phyloP scores from a whole-genome alignment of 495 filamentous ascomycete genomes.

The Oleoguttula mirabilis region DNA sequence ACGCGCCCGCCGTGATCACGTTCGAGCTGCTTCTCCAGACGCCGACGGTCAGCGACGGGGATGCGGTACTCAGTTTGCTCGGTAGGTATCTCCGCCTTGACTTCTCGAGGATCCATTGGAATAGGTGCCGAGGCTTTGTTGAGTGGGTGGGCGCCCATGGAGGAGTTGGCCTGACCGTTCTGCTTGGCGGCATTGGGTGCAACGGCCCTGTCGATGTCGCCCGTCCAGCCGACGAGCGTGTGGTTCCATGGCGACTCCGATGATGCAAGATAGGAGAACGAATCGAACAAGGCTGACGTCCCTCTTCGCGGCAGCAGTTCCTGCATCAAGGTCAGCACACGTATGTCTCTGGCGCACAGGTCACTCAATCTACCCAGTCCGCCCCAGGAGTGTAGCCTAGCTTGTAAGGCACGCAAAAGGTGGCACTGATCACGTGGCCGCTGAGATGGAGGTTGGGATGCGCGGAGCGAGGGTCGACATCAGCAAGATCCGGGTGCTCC shows the following conservation, averaged over 20 bases:
- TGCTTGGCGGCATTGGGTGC: not conserved
- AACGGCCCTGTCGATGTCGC: constrained; percentile 55
- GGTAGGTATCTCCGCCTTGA: constrained; percentile 11
- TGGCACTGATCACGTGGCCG: constrained; percentile 74
- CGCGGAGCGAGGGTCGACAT: constrained; percentile 47
- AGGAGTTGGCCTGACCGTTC: constrained; percentile 23
- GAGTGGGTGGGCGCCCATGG: constrained; percentile 26
- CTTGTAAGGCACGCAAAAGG: constrained; percentile 72
- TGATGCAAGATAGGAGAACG: constrained; percentile 71
- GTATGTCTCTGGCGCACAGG: too few relatives aligned
- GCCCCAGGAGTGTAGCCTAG: constrained; percentile 52
- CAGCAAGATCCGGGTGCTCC: constrained; percentile 39
- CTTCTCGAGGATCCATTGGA: constrained; percentile 45
- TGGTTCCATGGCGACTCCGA: constrained; percentile 68
- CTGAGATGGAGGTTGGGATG: constrained; percentile 61
- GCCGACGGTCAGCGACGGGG: constrained; percentile 46
- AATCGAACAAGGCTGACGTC: constrained; percentile 79
- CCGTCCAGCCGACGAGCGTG: constrained; percentile 83
- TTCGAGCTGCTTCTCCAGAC: constrained; percentile 55
- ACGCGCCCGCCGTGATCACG: constrained; percentile 58
- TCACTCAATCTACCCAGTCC: constrained; percentile 53
- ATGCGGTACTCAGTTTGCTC: constrained; percentile 5
- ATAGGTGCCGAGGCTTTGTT: constrained; percentile 61
- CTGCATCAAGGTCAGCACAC: constrained; percentile 37
- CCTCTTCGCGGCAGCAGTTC: constrained; percentile 65